Evolutionary conservation across 352 stramenopile genomes (phyloP).

Genomic region (Globisporangium canariense): DNA sequence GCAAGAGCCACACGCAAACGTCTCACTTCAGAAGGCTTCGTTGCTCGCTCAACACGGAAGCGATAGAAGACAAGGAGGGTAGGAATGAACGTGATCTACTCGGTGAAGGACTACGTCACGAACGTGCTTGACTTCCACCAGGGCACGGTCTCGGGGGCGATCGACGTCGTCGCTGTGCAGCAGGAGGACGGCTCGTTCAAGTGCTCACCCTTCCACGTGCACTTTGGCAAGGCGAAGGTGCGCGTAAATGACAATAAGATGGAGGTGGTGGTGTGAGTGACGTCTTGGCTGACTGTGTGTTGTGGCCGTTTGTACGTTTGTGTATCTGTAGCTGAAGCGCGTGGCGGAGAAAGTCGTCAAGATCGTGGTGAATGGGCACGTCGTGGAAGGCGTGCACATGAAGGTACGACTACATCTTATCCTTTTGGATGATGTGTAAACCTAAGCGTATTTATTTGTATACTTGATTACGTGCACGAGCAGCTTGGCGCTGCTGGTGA

Average conservation of each 20-base stretch:
- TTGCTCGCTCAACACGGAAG: background rate
- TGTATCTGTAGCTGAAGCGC: constrained; percentile 24
- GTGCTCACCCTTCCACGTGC: constrained; percentile 82
- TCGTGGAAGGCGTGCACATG: constrained; percentile 58
- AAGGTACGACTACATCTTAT: constrained; percentile 38
- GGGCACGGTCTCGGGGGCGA: constrained; percentile 59
- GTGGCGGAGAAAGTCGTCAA: constrained; percentile 43
- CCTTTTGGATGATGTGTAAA: background rate
- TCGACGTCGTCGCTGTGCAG: constrained; percentile 83
- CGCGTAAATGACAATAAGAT: background rate
- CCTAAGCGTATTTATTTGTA: background rate
- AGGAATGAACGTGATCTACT: constrained; percentile 84
- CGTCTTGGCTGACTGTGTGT: background rate
- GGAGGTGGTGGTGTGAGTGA: background rate
- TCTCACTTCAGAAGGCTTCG: background rate
- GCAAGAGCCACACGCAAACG: background rate
- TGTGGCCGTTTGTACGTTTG: background rate
- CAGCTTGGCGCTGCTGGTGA: constrained; percentile 62
- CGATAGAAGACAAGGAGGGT: background rate
- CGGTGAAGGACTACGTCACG: constrained; percentile 84
- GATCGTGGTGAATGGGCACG: constrained; percentile 58
- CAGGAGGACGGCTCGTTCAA: constrained; percentile 54
- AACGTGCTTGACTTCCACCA: constrained; percentile 74
- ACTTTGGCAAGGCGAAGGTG: constrained; percentile 64
- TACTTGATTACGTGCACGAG: background rate